A percentile compares a stretch with the other conserved stretches of the same genome.
These are phyloP conservation scores for Emericellopsis cladophorae DNA, from an alignment of 2,329 filamentous ascomycete genomes.

Conservation along the genomic window DNA sequence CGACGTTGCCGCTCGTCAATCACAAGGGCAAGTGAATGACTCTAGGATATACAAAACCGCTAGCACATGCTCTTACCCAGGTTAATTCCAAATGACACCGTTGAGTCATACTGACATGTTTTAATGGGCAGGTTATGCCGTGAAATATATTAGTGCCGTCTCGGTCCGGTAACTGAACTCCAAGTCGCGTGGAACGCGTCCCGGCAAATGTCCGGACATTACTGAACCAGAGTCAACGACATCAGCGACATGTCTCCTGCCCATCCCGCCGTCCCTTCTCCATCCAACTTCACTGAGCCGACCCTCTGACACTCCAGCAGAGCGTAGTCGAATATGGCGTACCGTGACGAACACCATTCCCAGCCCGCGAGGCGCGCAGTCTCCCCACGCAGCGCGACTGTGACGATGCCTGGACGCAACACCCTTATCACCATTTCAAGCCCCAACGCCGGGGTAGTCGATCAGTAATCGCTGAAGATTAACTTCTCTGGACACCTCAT, in stretches of 20 bases:
- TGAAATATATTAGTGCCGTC: neutral
- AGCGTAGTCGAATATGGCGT: too few species aligned
- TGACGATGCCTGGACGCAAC: slow-evolving; percentile 1
- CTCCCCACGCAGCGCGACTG: neutral
- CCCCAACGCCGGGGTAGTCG: slow-evolving; percentile 39
- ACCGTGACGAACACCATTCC: too few species aligned
- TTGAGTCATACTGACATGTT: too few species aligned
- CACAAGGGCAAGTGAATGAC: too few species aligned
- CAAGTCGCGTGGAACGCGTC: neutral
- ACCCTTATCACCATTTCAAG: slow-evolving; percentile 19
- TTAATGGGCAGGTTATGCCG: neutral
- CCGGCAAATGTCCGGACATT: slow-evolving; percentile 3
- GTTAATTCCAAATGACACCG: too few species aligned
- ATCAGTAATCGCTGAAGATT: slow-evolving; percentile 21
- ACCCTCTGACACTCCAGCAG: too few species aligned
- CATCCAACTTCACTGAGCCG: neutral
- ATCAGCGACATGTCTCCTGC: neutral
- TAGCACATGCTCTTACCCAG: too few species aligned
- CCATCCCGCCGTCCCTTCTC: neutral
- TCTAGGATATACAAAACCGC: too few species aligned
- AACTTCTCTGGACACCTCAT: neutral
- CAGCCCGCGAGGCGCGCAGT: neutral
- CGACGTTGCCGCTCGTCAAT: too few species aligned
- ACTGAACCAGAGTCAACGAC: neutral
- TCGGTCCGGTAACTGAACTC: too few species aligned